Base-by-base conservation (phyloP, 1,284 basidiomycete genomes). In the Marasmius oreades region DNA sequence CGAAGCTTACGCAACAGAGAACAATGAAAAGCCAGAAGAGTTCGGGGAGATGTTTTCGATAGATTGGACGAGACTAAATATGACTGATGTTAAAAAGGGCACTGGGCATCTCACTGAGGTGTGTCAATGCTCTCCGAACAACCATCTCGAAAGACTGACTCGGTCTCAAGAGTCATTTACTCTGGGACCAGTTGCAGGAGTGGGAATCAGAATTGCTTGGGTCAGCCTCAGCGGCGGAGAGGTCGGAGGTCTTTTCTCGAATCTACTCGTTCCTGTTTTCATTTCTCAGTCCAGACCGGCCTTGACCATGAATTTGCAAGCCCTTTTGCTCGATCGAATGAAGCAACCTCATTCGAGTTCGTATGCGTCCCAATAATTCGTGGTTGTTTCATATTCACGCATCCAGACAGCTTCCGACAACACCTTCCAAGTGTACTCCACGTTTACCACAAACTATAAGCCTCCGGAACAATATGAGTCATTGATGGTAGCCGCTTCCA, bases 341-440 rank as follows among this genome's bases (percentile, higher is more conserved):
- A 72, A 78, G 50, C 85, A 89, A 67, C 86, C 86, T 39, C 90
- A 92, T 67, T 77, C 84, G 37, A 82, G 88, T 89, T 63, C 47
- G 76, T 70, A 8, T 28, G 37, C 3, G 39, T 23, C 42, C 37
- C 33, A 28, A 18, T 33, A 14, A 18, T 43, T n/a, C 24, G 12
- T 3, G 22, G 26, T 16, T 48, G n/a, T 14, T n/a, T n/a, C 39
- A 33, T 51, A 59, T 24, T 59, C 43, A 60, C 31, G 55, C 51
- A 34, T 39, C 51, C 7, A 24, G 43, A 23, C 60, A 88, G 86
- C 80, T 61, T 79, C 87, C 53, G 89, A 92, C 37, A 82, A 88
- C 18, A 95, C 93, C 0, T 87, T 88, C 55, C 85, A 92, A 64
- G 77, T 82, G 2, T 97, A 95, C 68, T 96, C 94, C 1, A 82